Percentiles rank a stretch among this genome's conserved stretches.
phyloP scores from a whole-genome alignment of 768 basidiomycete genomes.

The Russula sp. region DNA sequence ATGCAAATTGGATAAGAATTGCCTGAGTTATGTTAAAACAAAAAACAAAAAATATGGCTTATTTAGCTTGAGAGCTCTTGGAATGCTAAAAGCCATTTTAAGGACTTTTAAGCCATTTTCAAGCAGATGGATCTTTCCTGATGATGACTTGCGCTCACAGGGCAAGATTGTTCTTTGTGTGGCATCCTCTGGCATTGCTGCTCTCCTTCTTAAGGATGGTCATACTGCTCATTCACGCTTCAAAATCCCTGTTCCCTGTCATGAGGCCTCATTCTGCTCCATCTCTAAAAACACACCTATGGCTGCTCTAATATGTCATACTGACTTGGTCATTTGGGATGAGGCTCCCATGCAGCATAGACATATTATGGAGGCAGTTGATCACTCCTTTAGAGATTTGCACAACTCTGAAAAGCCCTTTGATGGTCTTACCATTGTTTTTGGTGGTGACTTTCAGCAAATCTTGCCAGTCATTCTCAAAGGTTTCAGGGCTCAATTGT shows the following conservation, averaged over 20 bases:
- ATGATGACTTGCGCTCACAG: not conserved
- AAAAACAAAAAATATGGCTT: too few relatives aligned
- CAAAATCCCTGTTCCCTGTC: constrained; percentile 15
- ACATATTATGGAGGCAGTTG: not conserved
- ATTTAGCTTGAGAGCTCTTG: too few relatives aligned
- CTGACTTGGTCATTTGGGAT: not conserved
- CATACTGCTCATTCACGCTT: too few relatives aligned
- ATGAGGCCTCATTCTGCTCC: constrained; percentile 21
- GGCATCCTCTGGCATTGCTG: constrained; percentile 40
- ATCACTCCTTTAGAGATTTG: not conserved
- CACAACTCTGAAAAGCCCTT: not conserved
- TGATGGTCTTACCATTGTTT: not conserved
- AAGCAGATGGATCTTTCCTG: too few relatives aligned
- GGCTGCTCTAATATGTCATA: not conserved
- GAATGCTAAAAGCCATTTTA: too few relatives aligned
- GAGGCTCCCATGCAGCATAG: not conserved
- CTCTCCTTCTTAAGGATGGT: too few relatives aligned
- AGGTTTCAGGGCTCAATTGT: too few relatives aligned
- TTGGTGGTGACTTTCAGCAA: too few relatives aligned
- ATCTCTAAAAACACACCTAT: not conserved
- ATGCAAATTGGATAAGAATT: too few relatives aligned
- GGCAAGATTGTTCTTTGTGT: constrained; percentile 41
- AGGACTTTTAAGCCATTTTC: too few relatives aligned
- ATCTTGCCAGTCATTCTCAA: too few relatives aligned
- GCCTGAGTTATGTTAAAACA: too few relatives aligned